These are phyloP conservation scores for Rhododendron kiyosumense DNA, from an alignment of 148 eudicot species.

Conservation along the genomic window DNA sequence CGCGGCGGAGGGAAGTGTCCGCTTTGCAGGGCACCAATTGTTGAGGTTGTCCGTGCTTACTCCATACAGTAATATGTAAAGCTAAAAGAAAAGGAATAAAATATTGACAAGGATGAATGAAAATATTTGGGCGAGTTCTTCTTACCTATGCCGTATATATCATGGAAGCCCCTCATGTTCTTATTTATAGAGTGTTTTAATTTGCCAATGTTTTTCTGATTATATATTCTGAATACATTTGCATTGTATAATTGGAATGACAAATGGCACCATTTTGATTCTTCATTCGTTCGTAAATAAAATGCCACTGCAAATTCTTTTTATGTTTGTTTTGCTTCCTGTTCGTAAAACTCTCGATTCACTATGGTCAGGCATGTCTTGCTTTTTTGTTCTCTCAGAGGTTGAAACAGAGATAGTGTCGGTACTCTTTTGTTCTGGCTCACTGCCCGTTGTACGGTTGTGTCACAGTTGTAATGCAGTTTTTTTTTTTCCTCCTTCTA, in stretches of 20 bases:
- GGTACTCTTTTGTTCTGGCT: neutral
- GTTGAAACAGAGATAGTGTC: neutral
- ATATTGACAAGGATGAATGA: slow-evolving; percentile 2
- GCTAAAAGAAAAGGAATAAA: neutral
- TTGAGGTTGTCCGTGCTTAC: slow-evolving; percentile 91
- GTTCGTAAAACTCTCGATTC: neutral
- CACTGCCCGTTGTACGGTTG: neutral
- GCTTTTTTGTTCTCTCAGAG: neutral
- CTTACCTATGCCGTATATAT: neutral
- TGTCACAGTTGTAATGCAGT: neutral
- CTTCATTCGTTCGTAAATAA: slow-evolving; percentile 33
- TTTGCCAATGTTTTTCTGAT: slow-evolving; percentile 18
- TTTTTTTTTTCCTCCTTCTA: neutral
- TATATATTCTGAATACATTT: slow-evolving; percentile 20
- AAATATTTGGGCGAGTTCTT: slow-evolving; percentile 2
- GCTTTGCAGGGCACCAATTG: slow-evolving; percentile 92
- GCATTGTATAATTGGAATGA: slow-evolving; percentile 31
- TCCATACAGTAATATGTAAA: slow-evolving; percentile 57
- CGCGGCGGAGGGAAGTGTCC: slow-evolving; percentile 96
- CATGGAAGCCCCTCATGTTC: slow-evolving; percentile 13
- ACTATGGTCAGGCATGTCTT: neutral
- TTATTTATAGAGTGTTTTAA: slow-evolving; percentile 19
- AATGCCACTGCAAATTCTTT: slow-evolving; percentile 9
- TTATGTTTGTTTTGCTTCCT: neutral
- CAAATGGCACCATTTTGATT: slow-evolving; percentile 19